These are phyloP conservation scores for Cystobasidium tubakii DNA, from an alignment of 768 basidiomycete species.

Conservation along the genomic window DNA sequence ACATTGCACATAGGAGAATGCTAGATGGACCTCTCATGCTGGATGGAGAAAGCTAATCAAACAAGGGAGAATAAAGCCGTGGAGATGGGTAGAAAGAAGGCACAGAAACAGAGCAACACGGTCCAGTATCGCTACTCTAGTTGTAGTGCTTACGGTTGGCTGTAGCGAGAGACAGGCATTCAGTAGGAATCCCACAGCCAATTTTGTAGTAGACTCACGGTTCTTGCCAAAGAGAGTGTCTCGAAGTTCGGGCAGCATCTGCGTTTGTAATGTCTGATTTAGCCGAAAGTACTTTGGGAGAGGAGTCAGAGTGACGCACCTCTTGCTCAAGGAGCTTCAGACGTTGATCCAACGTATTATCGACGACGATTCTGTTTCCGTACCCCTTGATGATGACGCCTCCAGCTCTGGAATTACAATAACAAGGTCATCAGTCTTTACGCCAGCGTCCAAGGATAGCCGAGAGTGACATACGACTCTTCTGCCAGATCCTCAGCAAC, in stretches of 20 bases:
- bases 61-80: neutral
- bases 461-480: slow-evolving; percentile 58
- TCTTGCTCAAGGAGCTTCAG: slow-evolving; percentile 77
- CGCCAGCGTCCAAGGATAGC: neutral
- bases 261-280: neutral
- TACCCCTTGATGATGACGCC: slow-evolving; percentile 73
- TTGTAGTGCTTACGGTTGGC: slow-evolving; percentile 35
- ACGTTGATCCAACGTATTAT: slow-evolving; percentile 91
- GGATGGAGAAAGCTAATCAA: neutral
- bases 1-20: no score
- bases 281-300: neutral
- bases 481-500: slow-evolving; percentile 63
- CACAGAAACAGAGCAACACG: neutral
- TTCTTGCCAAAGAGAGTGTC: slow-evolving; percentile 85
- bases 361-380: slow-evolving; percentile 71
- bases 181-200: neutral
- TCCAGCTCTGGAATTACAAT: slow-evolving; percentile 58
- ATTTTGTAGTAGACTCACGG: slow-evolving; percentile 44
- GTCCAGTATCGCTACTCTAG: neutral
- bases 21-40: neutral
- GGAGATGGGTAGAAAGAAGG: neutral
- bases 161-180: neutral
- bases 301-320: neutral
- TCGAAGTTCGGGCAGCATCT: slow-evolving; percentile 97
- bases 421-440: neutral